Evolutionary conservation across 139 green algal species (phyloP).

Genomic region (Chlamydomonas incerta): DNA sequence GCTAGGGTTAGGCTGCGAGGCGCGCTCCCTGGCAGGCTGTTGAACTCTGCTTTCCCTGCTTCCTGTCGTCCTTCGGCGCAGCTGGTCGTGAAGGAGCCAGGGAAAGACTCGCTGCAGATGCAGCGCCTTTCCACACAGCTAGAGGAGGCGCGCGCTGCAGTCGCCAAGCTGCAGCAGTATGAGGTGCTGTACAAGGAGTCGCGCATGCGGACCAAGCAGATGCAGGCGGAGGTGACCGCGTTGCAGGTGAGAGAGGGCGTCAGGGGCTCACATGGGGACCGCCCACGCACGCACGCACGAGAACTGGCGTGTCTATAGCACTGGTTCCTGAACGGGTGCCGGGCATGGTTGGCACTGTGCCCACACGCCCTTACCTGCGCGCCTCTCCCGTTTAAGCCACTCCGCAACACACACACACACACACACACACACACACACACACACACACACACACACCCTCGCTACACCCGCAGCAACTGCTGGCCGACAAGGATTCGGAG

Average conservation of each 20-base stretch:
- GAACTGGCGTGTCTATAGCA: too few species aligned
- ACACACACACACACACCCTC: too few species aligned
- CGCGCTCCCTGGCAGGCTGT: too few species aligned
- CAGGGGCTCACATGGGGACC: too few species aligned
- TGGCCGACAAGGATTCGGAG: constrained; percentile 42
- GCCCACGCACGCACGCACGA: too few species aligned
- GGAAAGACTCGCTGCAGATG: neutral
- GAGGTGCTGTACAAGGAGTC: constrained; percentile 43
- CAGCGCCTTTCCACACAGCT: constrained; percentile 14
- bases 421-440: too few species aligned
- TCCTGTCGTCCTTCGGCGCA: neutral
- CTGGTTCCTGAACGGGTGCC: too few species aligned
- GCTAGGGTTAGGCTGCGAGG: neutral
- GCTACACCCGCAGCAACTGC: neutral
- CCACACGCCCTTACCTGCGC: too few species aligned
- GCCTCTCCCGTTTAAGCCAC: too few species aligned
- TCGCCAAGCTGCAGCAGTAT: constrained; percentile 36
- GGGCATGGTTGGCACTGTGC: too few species aligned
- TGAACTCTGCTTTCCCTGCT: too few species aligned
- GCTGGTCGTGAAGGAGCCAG: neutral
- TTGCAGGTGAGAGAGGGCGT: neutral
- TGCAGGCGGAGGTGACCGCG: constrained; percentile 24
- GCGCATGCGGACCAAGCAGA: constrained; percentile 30
- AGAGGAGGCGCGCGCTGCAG: neutral
- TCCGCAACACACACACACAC: too few species aligned